phyloP scores from a whole-genome alignment of 345 rosid species.

The Combretum micranthum region DNA sequence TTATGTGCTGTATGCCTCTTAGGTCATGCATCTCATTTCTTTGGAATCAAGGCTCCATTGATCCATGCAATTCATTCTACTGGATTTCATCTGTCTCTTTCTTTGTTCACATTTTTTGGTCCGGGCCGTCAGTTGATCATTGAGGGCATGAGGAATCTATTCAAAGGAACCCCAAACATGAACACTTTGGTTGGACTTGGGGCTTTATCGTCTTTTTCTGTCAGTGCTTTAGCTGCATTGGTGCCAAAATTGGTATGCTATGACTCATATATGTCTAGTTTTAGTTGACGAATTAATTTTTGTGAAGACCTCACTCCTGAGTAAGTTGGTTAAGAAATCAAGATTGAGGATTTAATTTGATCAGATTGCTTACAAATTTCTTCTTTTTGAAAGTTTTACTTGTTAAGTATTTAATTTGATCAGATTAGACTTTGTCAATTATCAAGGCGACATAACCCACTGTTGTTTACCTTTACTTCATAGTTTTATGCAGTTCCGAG shows the following conservation, averaged over 20 bases:
- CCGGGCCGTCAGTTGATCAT: constrained; percentile 86
- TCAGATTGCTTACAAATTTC: too few relatives aligned
- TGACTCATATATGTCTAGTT: constrained; percentile 5
- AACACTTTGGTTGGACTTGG: constrained; percentile 96
- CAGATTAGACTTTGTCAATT: too few relatives aligned
- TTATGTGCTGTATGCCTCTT: constrained; percentile 93
- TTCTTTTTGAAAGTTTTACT: too few relatives aligned
- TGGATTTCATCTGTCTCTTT: constrained; percentile 80
- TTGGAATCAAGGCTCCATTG: constrained; percentile 70
- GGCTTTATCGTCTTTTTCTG: constrained; percentile 86
- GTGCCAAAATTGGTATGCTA: constrained; percentile 69
- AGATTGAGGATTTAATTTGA: too few relatives aligned
- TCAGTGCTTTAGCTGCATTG: constrained; percentile 79
- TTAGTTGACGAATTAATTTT: too few relatives aligned
- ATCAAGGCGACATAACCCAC: too few relatives aligned
- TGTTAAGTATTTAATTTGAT: too few relatives aligned
- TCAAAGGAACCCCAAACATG: constrained; percentile 89
- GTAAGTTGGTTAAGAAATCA: too few relatives aligned
- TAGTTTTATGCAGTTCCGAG: too few relatives aligned
- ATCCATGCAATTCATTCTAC: constrained; percentile 77
- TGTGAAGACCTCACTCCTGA: too few relatives aligned
- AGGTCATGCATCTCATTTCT: constrained; percentile 81
- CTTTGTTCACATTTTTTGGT: constrained; percentile 83
- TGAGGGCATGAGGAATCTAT: constrained; percentile 77
- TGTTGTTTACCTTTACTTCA: too few relatives aligned